Base-by-base conservation (phyloP, 2,329 filamentous ascomycete species). In the Sporothrix schenckii region DNA sequence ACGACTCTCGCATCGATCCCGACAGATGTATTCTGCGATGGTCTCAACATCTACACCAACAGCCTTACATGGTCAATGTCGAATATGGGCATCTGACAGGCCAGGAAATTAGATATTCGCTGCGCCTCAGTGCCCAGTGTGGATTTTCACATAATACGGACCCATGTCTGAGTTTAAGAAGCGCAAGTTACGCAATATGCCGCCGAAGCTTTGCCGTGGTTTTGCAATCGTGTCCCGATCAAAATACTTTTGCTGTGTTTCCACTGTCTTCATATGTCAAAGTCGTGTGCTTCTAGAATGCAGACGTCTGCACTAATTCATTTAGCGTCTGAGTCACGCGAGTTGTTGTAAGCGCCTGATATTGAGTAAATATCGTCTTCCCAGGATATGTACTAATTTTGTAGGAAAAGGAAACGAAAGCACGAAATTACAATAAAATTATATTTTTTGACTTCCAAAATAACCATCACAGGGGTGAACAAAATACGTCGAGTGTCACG, bases 301-400 rank as follows among this genome's bases (percentile, higher is more conserved):
- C 11, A 11, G n/a, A 47, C 58, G 47, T 47, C 58, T 14, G 16
- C 58, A 63, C 39, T 39, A 63, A 63, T 13, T 1, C 6, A 21
- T 9, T 47, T 47, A 47, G 39, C 58, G 58, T 39, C 58, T 27
- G 58, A 63, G 58, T 63, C 58, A 63, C 58, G 39, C 58, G 58
- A 63, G 39, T 19, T 6, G n/a, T 21, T 63, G 10, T 21, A 11
- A 47, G 47, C 39, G 27, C 58, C 58, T 47, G 58, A 47, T 39
- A 63, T 34, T 2, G 27, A 39, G n/a, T 21, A 1, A 21, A n/a
- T n/a, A 3, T 39, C 39, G 54, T 39, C 19, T 58, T 4, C 16
- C 4, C 7, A 34, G 16, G 27, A 34, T 56, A 21, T 5, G 27
- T 56, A 16, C 14, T n/a, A 34, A 39, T 19, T 34, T 56, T 50